These are phyloP conservation scores for Didymella glomerata DNA, from an alignment of 2,329 filamentous ascomycete genomes.

Conservation along the genomic window DNA sequence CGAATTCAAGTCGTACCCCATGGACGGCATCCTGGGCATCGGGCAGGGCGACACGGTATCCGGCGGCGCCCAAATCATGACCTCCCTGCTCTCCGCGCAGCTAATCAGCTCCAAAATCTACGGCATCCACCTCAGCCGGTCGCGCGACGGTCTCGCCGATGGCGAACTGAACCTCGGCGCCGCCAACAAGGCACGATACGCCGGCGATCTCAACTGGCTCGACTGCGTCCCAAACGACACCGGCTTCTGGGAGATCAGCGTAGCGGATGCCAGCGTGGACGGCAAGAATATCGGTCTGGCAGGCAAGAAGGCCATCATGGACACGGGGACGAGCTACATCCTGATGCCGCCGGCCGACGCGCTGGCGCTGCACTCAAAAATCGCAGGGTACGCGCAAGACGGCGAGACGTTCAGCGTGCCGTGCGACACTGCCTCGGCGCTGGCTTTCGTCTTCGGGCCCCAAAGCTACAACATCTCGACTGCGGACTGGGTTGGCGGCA, in stretches of 20 bases:
- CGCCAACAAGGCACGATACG: conserved; percentile 71
- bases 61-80: conserved; percentile 68
- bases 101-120: conserved; percentile 72
- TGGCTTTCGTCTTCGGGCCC: conserved; percentile 74
- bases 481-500: conserved; percentile 73
- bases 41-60: conserved; percentile 61
- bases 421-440: conserved; percentile 68
- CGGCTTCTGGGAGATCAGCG: conserved; percentile 75
- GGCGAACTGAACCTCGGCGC: conserved; percentile 82
- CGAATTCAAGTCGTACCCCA: conserved; percentile 80
- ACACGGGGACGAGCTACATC: conserved; percentile 83
- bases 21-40: conserved; percentile 87
- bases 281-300: conserved; percentile 60
- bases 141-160: conserved; percentile 69
- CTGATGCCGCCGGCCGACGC: conserved; percentile 75
- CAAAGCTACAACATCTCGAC: conserved; percentile 71
- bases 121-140: conserved; percentile 74
- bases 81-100: conserved; percentile 65
- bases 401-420: conserved; percentile 75
- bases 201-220: conserved; percentile 74
- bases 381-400: conserved; percentile 67
- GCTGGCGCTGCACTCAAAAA: conserved; percentile 69
- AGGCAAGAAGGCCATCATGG: conserved; percentile 73
- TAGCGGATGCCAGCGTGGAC: conserved; percentile 70
- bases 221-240: conserved; percentile 58